Evolutionary conservation across 2,329 filamentous ascomycete species (phyloP), one percentile per base, ranked within the genome.

Genomic region (Fusarium fracticaudum): DNA sequence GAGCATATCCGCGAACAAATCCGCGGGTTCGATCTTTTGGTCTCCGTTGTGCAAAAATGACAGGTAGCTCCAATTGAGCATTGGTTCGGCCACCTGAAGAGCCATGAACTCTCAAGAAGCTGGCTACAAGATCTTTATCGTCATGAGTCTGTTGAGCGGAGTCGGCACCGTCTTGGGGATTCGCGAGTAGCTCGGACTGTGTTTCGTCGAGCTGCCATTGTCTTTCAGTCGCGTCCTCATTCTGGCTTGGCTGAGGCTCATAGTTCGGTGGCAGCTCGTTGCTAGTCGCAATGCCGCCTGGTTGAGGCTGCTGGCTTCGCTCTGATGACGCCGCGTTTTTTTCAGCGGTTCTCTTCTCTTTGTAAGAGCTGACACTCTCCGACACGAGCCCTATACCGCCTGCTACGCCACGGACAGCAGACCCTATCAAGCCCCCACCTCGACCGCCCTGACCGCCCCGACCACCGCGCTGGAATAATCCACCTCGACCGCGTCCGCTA

Each of bases 201-300:
- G 64, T 68, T 24, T 68, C 64, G 13, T 68, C 65, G 0, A 68
- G 64, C 33, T 68, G 54, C 65, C 65, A 68, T 2, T 68, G 64
- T n/a, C 40, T 29, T 33, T 68, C 47, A 4, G 65, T 68, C 13
- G 33, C n/a, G 14, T 48, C 54, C 12, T 43, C 47, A 35, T 41
- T 7, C 18, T 33, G 35, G 9, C 8, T n/a, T 9, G 24, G 2
- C 11, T 24, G 31, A 38, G 43, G 18, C 4, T 47, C 22, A 14
- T 50, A 11, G 18, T 26, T 20, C 6, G 22, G 20, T 12, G 41
- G 14, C 6, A 18, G 6, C 24, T 67, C 44, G 14, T 26, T 24
- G 26, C 41, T 7, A 17, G 38, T 8, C 20, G 29, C 20, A 40
- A 13, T 22, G 6, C 6, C 37, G n/a, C 38, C 44, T 60, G 31